These are phyloP conservation scores for Ophiostoma angusticollis DNA, from an alignment of 2,329 filamentous ascomycete species.

Conservation along the genomic window DNA sequence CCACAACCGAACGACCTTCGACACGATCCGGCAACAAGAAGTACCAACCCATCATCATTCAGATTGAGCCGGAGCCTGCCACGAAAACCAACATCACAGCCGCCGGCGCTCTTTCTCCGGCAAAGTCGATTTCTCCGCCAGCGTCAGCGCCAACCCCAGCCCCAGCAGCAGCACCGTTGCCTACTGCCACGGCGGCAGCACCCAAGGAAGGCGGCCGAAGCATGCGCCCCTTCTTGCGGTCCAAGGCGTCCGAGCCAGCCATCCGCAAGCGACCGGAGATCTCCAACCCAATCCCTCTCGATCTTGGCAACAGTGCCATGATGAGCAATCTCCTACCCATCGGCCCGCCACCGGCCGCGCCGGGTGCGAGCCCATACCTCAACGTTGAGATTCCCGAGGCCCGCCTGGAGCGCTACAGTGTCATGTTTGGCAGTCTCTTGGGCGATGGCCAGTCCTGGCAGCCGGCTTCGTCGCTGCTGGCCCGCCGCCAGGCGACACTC, in stretches of 20 bases:
- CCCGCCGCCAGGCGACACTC: slow-evolving; percentile 45
- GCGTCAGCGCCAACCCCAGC: background rate
- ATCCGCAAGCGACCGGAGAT: slow-evolving; percentile 4
- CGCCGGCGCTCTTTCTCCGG: background rate
- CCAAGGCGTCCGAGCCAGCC: slow-evolving; percentile 13
- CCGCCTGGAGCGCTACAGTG: slow-evolving; percentile 77
- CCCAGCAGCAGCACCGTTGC: too few relatives aligned
- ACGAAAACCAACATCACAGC: slow-evolving; percentile 1
- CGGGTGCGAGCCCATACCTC: slow-evolving; percentile 32
- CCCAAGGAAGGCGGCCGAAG: slow-evolving; percentile 2
- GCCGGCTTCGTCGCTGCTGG: slow-evolving; percentile 31
- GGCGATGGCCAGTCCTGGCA: slow-evolving; percentile 9
- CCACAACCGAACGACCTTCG: slow-evolving; percentile 11
- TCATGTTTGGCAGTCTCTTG: slow-evolving; percentile 79
- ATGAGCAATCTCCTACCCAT: background rate
- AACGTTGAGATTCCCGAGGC: slow-evolving; percentile 70
- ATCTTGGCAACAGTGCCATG: background rate
- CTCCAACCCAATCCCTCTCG: background rate
- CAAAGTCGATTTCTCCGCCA: background rate
- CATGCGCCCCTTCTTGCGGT: slow-evolving; percentile 10
- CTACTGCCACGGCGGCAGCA: background rate
- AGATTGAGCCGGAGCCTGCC: slow-evolving; percentile 3
- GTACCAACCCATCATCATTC: slow-evolving; percentile 31
- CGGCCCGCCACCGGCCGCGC: background rate
- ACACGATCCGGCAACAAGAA: slow-evolving; percentile 28